phyloP scores from a whole-genome alignment of 192 early-diverging fungal genomes.

The Gonapodya prolifera region DNA sequence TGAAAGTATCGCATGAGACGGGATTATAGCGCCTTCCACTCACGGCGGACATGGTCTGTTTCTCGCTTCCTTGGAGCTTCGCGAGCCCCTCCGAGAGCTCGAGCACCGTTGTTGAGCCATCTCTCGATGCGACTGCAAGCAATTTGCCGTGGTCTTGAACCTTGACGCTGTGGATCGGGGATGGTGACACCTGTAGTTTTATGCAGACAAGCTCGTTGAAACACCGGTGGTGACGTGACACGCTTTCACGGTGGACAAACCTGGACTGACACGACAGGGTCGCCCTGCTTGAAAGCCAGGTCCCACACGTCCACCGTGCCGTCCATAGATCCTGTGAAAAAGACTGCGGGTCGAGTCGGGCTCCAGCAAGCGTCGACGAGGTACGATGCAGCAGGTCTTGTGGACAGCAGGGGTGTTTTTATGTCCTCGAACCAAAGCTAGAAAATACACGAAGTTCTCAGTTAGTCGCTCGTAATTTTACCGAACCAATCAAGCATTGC shows the following conservation, averaged over 20 bases:
- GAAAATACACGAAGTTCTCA: conserved; percentile 3
- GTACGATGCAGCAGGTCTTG: conserved; percentile 30
- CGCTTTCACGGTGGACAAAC: conserved; percentile 12
- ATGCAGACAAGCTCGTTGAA: background rate
- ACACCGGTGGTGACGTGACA: background rate
- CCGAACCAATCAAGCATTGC: background rate
- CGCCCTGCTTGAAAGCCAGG: conserved; percentile 42
- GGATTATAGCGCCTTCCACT: background rate
- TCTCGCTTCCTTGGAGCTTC: conserved; percentile 38
- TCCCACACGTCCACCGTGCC: conserved; percentile 49
- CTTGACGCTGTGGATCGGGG: conserved; percentile 42
- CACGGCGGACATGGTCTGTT: conserved; percentile 39
- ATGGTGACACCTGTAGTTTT: conserved; percentile 25
- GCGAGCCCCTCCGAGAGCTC: conserved; percentile 35
- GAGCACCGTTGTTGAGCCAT: conserved; percentile 39
- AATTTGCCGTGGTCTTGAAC: conserved; percentile 44
- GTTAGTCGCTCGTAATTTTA: background rate
- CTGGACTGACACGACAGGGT: conserved; percentile 42
- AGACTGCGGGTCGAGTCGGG: conserved; percentile 39
- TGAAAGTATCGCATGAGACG: background rate
- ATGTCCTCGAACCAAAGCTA: conserved; percentile 51
- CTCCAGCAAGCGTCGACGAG: conserved; percentile 47
- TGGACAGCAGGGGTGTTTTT: conserved; percentile 39
- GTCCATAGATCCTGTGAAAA: conserved; percentile 42
- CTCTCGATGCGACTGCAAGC: conserved; percentile 34